Evolutionary conservation across 192 early-diverging fungal species (phyloP).

Genomic region (Rhizoclosmatium sp.): DNA sequence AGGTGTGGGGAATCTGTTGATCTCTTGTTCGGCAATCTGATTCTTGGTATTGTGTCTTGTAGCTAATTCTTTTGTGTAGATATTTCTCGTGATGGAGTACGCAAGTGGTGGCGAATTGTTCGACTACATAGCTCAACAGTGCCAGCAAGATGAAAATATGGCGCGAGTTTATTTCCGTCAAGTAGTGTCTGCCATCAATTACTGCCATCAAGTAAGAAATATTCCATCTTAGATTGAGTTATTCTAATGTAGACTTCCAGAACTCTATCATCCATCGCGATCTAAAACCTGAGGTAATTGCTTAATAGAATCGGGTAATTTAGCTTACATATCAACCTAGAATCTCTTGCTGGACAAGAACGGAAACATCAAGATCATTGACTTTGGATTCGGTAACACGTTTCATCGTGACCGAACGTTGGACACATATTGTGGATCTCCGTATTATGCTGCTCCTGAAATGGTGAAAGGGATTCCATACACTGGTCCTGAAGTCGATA

Average conservation of each 20-base stretch:
- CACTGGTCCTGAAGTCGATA: conserved; percentile 92
- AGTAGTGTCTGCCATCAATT: conserved; percentile 64
- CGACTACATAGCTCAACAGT: conserved; percentile 68
- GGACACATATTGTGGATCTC: conserved; percentile 73
- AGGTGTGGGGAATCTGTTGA: neutral
- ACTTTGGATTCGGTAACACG: conserved; percentile 71
- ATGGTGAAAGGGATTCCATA: conserved; percentile 84
- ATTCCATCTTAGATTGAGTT: neutral
- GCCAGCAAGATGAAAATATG: conserved; percentile 69
- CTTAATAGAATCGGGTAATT: neutral
- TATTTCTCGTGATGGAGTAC: conserved; percentile 70
- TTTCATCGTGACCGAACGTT: conserved; percentile 63
- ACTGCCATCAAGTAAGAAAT: conserved; percentile 58
- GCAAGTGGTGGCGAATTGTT: conserved; percentile 67
- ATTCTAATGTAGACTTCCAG: conserved; percentile 34
- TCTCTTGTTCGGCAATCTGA: neutral
- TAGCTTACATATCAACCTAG: conserved; percentile 2
- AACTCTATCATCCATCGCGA: conserved; percentile 70
- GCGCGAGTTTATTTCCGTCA: conserved; percentile 61
- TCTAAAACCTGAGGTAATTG: conserved; percentile 60
- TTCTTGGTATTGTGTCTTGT: neutral
- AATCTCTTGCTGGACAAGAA: conserved; percentile 64
- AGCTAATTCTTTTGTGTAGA: neutral
- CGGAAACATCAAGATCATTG: conserved; percentile 73
- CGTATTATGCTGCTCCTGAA: conserved; percentile 69